Evolutionary conservation across 495 filamentous ascomycete species (phyloP), one percentile per base, ranked within the genome.

Genomic region (Aspergillus hancockii): DNA sequence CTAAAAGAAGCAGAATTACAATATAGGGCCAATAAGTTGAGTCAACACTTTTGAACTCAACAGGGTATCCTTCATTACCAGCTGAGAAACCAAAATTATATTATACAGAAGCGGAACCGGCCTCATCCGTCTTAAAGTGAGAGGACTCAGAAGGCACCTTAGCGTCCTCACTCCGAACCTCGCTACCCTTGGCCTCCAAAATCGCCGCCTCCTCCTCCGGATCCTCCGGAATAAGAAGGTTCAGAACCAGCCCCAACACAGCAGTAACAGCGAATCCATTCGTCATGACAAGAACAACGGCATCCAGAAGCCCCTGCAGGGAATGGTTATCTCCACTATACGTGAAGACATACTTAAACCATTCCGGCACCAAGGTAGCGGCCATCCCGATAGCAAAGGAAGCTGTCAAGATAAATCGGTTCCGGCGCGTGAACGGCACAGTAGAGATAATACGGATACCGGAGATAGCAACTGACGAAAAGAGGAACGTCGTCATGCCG

Each of bases 401-500:
- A 4, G 90, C 90, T 0, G 92, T 93, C 41, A 96, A 80, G 67
- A 97, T 88, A 73, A 96, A 97, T 4, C 92, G 83, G 66, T 91
- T 96, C 53, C 92, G 88, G 7, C 92, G 84, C 28, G 85, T 95
- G 73, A 95, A 96, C 3, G 87, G 83, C 5, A 90, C 81, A 9
- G 86, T 88, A 23, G 85, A 77, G 65, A 94, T 90, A 63, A 97
- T 96, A 47, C 91, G 83, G 58, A 96, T 84, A 63, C 93, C 93
- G 2, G 90, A 94, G 16, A 95, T 85, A 18, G 90, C 89, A 25
- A 97, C 93, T 9, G 90, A 81, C 59, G 81, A 82, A 77, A 96
- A 96, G 16, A 97, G 80, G 74, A 96, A 96, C 2, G 91, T 93
- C 0, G 93, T 96, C 90, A 97, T 95, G 31, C 93, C 93, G 52